These are phyloP conservation scores for Syncephalastrum racemosum DNA, from an alignment of 371 early-diverging fungal genomes.

Conservation along the genomic window DNA sequence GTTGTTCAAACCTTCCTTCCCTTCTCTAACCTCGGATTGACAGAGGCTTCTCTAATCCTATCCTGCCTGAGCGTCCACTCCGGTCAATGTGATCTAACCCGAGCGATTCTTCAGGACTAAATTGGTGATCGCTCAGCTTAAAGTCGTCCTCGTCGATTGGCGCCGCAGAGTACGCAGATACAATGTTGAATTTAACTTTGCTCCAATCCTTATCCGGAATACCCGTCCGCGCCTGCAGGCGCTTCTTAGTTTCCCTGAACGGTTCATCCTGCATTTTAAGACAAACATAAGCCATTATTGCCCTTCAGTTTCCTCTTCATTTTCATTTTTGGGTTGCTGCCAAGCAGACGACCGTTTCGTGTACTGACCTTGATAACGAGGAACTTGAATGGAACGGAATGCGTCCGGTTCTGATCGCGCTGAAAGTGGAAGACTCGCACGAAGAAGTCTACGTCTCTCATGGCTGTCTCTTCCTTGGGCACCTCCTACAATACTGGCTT, in stretches of 20 bases:
- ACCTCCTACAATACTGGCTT: neutral
- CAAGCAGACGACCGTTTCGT: neutral
- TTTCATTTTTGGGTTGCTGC: no score
- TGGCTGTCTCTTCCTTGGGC: neutral
- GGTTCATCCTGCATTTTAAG: slow-evolving; percentile 57
- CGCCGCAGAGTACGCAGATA: slow-evolving; percentile 31
- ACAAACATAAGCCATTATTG: neutral
- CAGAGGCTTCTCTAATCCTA: slow-evolving; percentile 47
- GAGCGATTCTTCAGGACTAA: slow-evolving; percentile 46
- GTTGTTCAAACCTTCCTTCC: neutral
- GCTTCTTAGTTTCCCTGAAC: slow-evolving; percentile 66
- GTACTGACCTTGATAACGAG: slow-evolving; percentile 54
- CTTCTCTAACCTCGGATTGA: slow-evolving; percentile 51
- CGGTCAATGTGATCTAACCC: slow-evolving; percentile 76
- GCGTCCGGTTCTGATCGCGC: slow-evolving; percentile 61
- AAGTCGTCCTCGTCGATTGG: slow-evolving; percentile 56
- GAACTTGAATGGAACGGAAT: slow-evolving; percentile 83
- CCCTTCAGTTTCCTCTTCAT: no score
- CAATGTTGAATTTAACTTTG: slow-evolving; percentile 69
- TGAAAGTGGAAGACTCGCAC: slow-evolving; percentile 72
- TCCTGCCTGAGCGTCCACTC: slow-evolving; percentile 44
- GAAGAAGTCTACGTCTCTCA: slow-evolving; percentile 10
- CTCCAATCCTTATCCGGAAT: slow-evolving; percentile 86
- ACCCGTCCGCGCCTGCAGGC: slow-evolving; percentile 73
- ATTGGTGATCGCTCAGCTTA: slow-evolving; percentile 47